phyloP scores from a whole-genome alignment of 176 grass and related monocot species.

The Zoysia pacifica region DNA sequence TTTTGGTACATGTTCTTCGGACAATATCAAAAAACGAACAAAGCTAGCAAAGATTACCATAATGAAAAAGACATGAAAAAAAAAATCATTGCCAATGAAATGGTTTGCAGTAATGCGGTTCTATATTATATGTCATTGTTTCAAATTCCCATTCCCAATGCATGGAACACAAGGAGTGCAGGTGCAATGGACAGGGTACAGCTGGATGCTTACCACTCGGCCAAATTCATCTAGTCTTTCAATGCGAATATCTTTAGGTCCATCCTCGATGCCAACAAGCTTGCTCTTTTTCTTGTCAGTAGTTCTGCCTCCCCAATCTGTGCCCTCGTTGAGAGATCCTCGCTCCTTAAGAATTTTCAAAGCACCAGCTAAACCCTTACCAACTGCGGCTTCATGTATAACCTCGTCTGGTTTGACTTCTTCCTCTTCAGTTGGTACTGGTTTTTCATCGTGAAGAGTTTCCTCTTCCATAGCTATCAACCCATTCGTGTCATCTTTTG shows the following conservation, averaged over 20 bases:
- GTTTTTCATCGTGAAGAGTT: slow-evolving; percentile 21
- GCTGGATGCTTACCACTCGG: slow-evolving; percentile 65
- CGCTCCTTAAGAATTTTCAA: slow-evolving; percentile 76
- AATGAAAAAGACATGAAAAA: background rate
- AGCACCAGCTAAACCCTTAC: slow-evolving; percentile 76
- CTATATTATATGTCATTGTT: background rate
- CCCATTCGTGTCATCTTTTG: slow-evolving; percentile 41
- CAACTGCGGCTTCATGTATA: slow-evolving; percentile 78
- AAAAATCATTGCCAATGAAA: slow-evolving; percentile 1
- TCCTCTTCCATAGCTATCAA: slow-evolving; percentile 46
- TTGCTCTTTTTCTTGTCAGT: slow-evolving; percentile 97
- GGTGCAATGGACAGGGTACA: background rate
- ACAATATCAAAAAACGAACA: too few relatives aligned
- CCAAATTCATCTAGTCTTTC: slow-evolving; percentile 89
- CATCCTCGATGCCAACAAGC: slow-evolving; percentile 72
- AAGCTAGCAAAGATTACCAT: too few relatives aligned
- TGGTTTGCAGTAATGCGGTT: slow-evolving; percentile 9
- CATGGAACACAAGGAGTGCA: background rate
- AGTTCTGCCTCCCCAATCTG: slow-evolving; percentile 83
- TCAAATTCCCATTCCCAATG: background rate
- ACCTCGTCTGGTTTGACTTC: slow-evolving; percentile 63
- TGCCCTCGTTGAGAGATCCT: slow-evolving; percentile 85
- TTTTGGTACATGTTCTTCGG: background rate
- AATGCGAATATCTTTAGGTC: slow-evolving; percentile 81
- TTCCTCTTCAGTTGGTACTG: slow-evolving; percentile 48